Conservation (phyloP, 495 filamentous ascomycete genomes). For the Talaromyces adpressus region DNA sequence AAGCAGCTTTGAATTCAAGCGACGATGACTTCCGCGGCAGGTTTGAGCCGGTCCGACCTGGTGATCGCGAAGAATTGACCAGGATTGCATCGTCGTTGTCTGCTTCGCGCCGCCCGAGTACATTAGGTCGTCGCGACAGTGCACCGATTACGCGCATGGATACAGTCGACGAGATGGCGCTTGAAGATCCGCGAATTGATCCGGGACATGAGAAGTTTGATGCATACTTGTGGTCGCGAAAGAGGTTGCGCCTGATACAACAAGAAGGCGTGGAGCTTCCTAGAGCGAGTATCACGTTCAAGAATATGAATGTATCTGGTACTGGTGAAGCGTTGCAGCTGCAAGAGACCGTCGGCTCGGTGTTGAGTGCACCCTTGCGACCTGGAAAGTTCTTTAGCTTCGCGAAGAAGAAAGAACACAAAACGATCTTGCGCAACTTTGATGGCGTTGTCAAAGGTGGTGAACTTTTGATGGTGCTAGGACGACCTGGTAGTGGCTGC, state of each 20-base stretch:
- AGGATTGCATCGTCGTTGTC: constrained; percentile 34
- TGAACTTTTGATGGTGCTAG: constrained; percentile 35
- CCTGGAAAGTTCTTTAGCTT: constrained; percentile 36
- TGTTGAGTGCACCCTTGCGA: constrained; percentile 41
- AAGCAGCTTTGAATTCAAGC: not conserved
- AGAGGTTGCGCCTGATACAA: constrained; percentile 36
- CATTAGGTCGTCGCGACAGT: constrained; percentile 17
- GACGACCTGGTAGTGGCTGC: constrained; percentile 38
- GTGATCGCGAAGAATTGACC: constrained; percentile 27
- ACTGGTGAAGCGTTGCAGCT: constrained; percentile 48
- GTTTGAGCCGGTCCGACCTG: constrained; percentile 30
- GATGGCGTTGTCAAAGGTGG: constrained; percentile 32
- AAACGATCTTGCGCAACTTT: constrained; percentile 35
- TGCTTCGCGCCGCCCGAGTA: constrained; percentile 18
- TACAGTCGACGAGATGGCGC: constrained; percentile 34
- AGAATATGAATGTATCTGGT: constrained; percentile 47
- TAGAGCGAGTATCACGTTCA: constrained; percentile 40
- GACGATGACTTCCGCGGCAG: not conserved
- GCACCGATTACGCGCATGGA: constrained; percentile 29
- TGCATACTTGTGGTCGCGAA: constrained; percentile 50
- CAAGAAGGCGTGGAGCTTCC: constrained; percentile 32
- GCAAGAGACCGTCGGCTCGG: constrained; percentile 46
- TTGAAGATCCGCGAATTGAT: constrained; percentile 48
- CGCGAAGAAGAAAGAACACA: constrained; percentile 11
- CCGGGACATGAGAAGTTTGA: constrained; percentile 50